Evolutionary conservation across 139 green algal genomes (phyloP).

Genomic region (Protoeuglena noctilucae): DNA sequence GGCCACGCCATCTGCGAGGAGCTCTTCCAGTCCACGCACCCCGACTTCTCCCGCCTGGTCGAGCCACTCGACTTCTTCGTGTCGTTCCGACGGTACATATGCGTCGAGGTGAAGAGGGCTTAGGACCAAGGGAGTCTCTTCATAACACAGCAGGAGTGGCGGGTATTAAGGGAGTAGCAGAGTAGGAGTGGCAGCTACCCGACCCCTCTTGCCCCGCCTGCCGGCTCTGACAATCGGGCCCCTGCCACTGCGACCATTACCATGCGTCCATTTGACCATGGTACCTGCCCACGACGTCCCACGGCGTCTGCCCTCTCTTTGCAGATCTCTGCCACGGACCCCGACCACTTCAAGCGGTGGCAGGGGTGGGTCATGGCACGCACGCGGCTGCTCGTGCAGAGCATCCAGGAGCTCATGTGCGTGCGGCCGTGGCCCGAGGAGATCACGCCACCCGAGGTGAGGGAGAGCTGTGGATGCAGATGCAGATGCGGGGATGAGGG

Average conservation of each 20-base stretch:
- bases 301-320: not conserved
- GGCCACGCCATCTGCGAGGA: constrained; percentile 35
- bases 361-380: constrained; percentile 71
- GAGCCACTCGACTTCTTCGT: constrained; percentile 58
- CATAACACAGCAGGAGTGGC: not conserved
- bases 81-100: constrained; percentile 61
- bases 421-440: not conserved
- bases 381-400: constrained; percentile 48
- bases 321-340: constrained; percentile 40
- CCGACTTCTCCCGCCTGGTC: constrained; percentile 44
- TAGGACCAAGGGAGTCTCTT: too few species aligned
- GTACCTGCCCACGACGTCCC: not conserved
- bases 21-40: constrained; percentile 6
- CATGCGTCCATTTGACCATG: not conserved
- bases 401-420: not conserved
- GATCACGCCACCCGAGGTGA: too few species aligned
- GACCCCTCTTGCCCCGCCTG: not conserved
- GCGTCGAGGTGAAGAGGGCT: constrained; percentile 58
- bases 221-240: too few species aligned
- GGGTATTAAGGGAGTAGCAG: not conserved
- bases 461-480: too few species aligned
- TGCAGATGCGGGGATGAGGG: too few species aligned
- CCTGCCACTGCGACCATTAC: too few species aligned
- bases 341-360: constrained; percentile 61
- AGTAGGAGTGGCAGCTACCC: not conserved